phyloP scores from a whole-genome alignment of 2,329 filamentous ascomycete species.

The Pyrenochaeta sp. region DNA sequence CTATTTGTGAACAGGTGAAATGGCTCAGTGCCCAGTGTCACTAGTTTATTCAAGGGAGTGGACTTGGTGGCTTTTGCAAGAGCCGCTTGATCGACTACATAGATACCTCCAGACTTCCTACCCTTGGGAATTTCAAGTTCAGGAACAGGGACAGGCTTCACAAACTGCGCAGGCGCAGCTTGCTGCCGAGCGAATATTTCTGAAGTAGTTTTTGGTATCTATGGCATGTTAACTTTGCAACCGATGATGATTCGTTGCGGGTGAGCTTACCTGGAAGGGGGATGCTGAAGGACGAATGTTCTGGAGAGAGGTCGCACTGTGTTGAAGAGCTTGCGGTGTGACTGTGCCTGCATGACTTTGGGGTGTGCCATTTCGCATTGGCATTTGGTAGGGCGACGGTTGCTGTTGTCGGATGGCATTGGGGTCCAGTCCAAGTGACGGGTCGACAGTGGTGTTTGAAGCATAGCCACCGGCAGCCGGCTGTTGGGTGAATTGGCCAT shows the following conservation, averaged over 20 bases:
- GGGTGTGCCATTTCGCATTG: conserved; percentile 29
- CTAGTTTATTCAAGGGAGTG: conserved; percentile 52
- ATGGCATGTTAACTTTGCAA: conserved; percentile 21
- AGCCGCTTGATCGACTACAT: conserved; percentile 50
- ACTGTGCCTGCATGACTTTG: conserved; percentile 34
- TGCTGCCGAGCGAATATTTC: conserved; percentile 36
- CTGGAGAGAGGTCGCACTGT: conserved; percentile 23
- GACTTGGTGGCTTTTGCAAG: conserved; percentile 55
- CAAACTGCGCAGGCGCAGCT: conserved; percentile 16
- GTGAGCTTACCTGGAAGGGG: conserved; percentile 40
- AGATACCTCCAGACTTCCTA: conserved; percentile 49
- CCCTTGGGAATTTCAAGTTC: conserved; percentile 45
- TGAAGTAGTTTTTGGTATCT: conserved; percentile 37
- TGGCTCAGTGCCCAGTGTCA: conserved; percentile 52
- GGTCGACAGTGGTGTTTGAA: conserved; percentile 37
- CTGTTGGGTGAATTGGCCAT: conserved; percentile 39
- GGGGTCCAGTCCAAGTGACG: conserved; percentile 32
- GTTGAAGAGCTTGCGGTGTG: conserved; percentile 42
- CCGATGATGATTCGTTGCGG: not conserved
- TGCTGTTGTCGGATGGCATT: conserved; percentile 37
- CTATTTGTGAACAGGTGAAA: conserved; percentile 54
- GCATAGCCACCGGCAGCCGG: conserved; percentile 28
- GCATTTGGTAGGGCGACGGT: conserved; percentile 41
- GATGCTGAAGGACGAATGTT: conserved; percentile 27
- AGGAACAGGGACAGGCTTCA: conserved; percentile 36